phyloP scores from a whole-genome alignment of 495 filamentous ascomycete species.

The Trichodelitschia bisporula region DNA sequence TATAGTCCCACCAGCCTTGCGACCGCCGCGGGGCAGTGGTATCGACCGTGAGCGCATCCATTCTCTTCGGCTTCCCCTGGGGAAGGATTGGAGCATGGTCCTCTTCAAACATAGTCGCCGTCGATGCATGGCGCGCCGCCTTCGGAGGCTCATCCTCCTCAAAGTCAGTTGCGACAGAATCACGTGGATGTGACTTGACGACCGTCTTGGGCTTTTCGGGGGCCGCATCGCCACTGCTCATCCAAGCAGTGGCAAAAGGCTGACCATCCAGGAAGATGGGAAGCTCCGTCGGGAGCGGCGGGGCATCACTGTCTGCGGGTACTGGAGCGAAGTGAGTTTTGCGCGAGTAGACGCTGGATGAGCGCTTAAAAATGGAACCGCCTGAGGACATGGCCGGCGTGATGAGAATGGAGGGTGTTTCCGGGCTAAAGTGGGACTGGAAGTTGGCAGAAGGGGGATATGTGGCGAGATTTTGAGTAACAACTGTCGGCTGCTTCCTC shows the following conservation, averaged over 20 bases:
- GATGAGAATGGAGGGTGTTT: no score
- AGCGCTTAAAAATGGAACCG: no score
- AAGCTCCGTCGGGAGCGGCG: no score
- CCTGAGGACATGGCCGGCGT: no score
- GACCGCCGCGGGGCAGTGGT: conserved; percentile 28
- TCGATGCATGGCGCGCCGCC: conserved; percentile 19
- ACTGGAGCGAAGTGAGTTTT: no score
- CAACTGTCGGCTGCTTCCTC: no score
- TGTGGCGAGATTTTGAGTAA: no score
- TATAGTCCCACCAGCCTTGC: conserved; percentile 71
- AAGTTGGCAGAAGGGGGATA: no score
- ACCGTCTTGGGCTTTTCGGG: not conserved
- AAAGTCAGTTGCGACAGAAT: conserved; percentile 11
- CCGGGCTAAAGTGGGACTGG: no score
- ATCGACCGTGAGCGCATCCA: conserved; percentile 1
- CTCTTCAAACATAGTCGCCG: conserved; percentile 31
- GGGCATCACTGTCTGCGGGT: no score
- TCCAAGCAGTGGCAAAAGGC: conserved; percentile 14
- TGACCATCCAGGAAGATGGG: no score
- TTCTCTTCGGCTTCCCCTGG: conserved; percentile 1
- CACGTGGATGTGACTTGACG: conserved; percentile 1
- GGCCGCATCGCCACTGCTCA: conserved; percentile 9
- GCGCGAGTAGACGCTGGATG: no score
- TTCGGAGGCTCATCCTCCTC: conserved; percentile 10
- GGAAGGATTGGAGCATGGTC: conserved; percentile 18